phyloP scores from a whole-genome alignment of 805 yeast species.

The Candida hungchunana region DNA sequence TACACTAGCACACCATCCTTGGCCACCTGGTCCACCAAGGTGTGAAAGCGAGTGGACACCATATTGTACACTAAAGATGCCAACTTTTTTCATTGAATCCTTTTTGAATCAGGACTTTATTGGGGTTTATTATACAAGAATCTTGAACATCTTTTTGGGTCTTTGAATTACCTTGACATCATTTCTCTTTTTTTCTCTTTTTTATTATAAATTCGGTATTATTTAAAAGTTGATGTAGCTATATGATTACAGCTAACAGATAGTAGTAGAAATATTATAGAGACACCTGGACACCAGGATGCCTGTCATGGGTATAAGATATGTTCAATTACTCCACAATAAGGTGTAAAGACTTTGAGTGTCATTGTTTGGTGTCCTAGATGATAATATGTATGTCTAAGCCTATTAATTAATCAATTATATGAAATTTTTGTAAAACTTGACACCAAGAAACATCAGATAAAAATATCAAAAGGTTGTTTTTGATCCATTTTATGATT shows the following conservation, averaged over 20 bases:
- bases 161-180: background rate
- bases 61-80: constrained; percentile 5
- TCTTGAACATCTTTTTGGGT: background rate
- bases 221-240: background rate
- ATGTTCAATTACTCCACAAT: too few relatives aligned
- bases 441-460: too few relatives aligned
- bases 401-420: too few relatives aligned
- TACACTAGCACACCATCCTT: constrained; percentile 50
- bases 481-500: too few relatives aligned
- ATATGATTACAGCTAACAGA: too few relatives aligned
- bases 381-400: too few relatives aligned
- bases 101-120: background rate
- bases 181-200: background rate
- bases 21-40: constrained; percentile 54
- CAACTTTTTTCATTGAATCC: background rate
- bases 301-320: too few relatives aligned
- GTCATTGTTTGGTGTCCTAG: too few relatives aligned
- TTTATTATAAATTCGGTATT: constrained; percentile 2
- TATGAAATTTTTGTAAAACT: too few relatives aligned
- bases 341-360: too few relatives aligned
- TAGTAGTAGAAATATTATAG: too few relatives aligned
- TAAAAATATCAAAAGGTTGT: too few relatives aligned
- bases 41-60: constrained; percentile 15
- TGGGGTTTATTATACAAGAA: constrained; percentile 1
- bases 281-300: background rate